Evolutionary conservation across 129 eudicot species (phyloP), one percentile per base, ranked within the genome.

Genomic region (Artemisia annua): DNA sequence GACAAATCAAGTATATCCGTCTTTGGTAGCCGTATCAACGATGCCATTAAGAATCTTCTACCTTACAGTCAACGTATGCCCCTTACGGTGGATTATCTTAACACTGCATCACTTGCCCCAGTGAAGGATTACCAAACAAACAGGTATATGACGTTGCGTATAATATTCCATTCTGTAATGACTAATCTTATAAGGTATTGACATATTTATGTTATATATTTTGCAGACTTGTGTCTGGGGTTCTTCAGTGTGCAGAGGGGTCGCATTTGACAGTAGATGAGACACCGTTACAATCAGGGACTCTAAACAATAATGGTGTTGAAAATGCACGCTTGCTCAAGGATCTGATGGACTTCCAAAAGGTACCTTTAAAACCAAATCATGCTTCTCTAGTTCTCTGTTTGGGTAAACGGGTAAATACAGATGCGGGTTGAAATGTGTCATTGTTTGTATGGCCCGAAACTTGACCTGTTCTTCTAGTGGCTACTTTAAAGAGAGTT

Each of bases 241-340:
- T 76, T 32, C 85, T 95, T 76, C 99, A 95, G 78, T 82, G 92
- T 65, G 89, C 94, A 67, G 91, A 90, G 20, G 97, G 99, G 50
- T 84, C 96, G 5, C 99, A 95, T 80, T 63, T 95, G 52, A 88
- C 79, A 43, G 79, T 95, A 81, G 97, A 90, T 7, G 99, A 90
- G 78, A 90, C 97, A 63, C 75, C 69, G 4, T 85, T 95, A 72
- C 81, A 90, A 73, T 20, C 88, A 32, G 97, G 97, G 51, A 82
- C 87, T 52, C 83, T 95, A 50, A 86, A 80, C 71, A 73, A 87
- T 13, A 85, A 63, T 0, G 99, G 99, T 35, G 76, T 86, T 72
- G 94, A 95, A 69, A 95, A 95, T 73, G 78, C 91, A 48, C 71
- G 82, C 70, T 65, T 88, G 67, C 77, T 95, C 16, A 90, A 76